Evolutionary conservation across 805 yeast genomes (phyloP).

Genomic region (Wilhelminamyces savonicus): DNA sequence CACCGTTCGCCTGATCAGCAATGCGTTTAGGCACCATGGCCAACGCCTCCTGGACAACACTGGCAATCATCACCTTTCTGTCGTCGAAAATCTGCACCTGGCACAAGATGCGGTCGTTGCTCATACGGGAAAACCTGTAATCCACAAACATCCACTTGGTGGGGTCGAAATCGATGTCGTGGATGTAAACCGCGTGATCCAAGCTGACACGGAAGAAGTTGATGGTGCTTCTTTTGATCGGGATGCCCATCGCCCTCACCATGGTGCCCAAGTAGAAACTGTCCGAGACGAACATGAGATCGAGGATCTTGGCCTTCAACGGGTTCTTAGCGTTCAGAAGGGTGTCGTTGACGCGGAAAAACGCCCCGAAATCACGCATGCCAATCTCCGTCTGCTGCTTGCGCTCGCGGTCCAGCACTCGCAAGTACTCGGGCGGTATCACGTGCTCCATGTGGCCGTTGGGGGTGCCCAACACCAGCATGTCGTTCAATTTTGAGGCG

Average conservation of each 20-base stretch:
- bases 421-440: conserved; percentile 9
- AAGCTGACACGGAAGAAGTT: conserved; percentile 31
- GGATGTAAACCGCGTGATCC: conserved; percentile 31
- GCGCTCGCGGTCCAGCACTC: not conserved
- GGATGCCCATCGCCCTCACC: conserved; percentile 11
- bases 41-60: conserved; percentile 29
- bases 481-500: conserved; percentile 6
- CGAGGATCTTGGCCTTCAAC: conserved; percentile 11
- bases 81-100: conserved; percentile 19
- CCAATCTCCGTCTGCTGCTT: too few relatives aligned
- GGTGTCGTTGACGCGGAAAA: not conserved
- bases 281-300: conserved; percentile 23
- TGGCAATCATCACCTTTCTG: conserved; percentile 16
- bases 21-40: conserved; percentile 1
- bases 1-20: conserved; percentile 2
- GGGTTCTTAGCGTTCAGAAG: conserved; percentile 1
- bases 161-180: conserved; percentile 30
- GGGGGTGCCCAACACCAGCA: conserved; percentile 9
- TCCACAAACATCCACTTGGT: conserved; percentile 31
- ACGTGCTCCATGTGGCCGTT: conserved; percentile 9
- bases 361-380: not conserved
- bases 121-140: conserved; percentile 22
- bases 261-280: conserved; percentile 24
- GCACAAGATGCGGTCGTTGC: conserved; percentile 30
- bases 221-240: conserved; percentile 6